A percentile compares a stretch with the other conserved stretches of the same genome.
These are phyloP conservation scores for Pyrenopolyporus hunteri DNA, from an alignment of 495 filamentous ascomycete species.

Conservation along the genomic window DNA sequence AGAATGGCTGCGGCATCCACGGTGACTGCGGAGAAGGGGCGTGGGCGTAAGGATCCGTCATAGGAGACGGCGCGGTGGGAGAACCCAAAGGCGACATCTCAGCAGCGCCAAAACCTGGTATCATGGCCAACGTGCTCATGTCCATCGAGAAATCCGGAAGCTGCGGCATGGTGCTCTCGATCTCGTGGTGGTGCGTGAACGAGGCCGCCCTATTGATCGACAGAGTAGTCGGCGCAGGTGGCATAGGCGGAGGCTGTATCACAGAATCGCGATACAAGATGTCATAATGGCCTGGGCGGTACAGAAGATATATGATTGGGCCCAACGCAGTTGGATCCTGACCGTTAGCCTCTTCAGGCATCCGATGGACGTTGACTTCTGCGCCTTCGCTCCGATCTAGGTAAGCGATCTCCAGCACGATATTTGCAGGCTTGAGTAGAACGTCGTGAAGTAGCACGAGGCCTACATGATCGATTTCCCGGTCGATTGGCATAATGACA, in stretches of 20 bases:
- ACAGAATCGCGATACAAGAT: conserved; percentile 73
- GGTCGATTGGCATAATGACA: conserved; percentile 72
- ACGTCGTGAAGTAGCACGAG: conserved; percentile 78
- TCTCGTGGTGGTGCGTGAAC: conserved; percentile 49
- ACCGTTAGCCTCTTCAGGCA: conserved; percentile 63
- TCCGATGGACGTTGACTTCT: conserved; percentile 77
- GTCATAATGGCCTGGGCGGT: conserved; percentile 88
- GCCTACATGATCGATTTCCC: conserved; percentile 90
- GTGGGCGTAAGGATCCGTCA: conserved; percentile 46
- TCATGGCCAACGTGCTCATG: conserved; percentile 51
- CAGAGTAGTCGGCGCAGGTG: conserved; percentile 56
- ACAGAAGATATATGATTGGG: conserved; percentile 57
- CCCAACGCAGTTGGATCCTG: conserved; percentile 53
- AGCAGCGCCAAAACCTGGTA: conserved; percentile 51
- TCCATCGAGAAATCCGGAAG: conserved; percentile 48
- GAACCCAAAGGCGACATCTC: conserved; percentile 42
- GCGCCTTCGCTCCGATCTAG: conserved; percentile 85
- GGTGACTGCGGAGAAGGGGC: conserved; percentile 49
- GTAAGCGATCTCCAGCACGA: conserved; percentile 87
- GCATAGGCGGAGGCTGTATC: conserved; percentile 52
- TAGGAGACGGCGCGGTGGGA: conserved; percentile 38
- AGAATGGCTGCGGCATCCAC: conserved; percentile 48
- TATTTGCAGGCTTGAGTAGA: conserved; percentile 77
- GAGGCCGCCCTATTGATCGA: conserved; percentile 57
- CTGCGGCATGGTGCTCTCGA: conserved; percentile 47